These are phyloP conservation scores for Termitomyces sp. DNA, from an alignment of 768 basidiomycete species.

Conservation along the genomic window DNA sequence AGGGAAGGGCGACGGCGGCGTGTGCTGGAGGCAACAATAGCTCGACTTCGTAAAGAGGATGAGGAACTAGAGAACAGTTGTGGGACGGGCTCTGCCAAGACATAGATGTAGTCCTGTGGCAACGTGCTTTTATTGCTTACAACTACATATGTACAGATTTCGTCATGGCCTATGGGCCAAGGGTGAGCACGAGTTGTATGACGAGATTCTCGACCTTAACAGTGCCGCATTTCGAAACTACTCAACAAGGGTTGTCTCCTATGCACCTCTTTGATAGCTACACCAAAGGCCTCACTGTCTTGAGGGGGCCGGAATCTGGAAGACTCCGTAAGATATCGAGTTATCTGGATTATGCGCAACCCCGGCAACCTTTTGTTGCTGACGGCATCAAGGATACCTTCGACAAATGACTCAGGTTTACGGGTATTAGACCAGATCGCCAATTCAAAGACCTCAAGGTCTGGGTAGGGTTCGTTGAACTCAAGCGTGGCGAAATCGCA, in stretches of 20 bases:
- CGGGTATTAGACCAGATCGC: background rate
- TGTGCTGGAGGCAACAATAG: constrained; percentile 58
- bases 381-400: background rate
- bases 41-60: constrained; percentile 58
- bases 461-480: background rate
- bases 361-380: background rate
- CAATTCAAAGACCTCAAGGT: background rate
- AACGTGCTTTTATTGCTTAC: background rate
- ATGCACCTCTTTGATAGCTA: background rate
- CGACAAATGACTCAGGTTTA: background rate
- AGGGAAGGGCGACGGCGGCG: constrained; percentile 53
- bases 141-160: background rate
- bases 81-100: constrained; percentile 40
- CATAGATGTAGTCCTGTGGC: background rate
- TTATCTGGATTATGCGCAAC: background rate
- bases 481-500: background rate
- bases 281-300: background rate
- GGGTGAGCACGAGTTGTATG: background rate
- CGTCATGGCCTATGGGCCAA: background rate
- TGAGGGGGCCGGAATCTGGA: background rate
- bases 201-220: background rate
- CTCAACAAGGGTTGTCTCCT: background rate
- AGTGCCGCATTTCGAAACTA: background rate
- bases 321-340: background rate
- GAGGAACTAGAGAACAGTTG: constrained; percentile 71